A percentile compares a stretch with the other conserved stretches of the same genome.
These are phyloP conservation scores for Leucosporidium scottii DNA, from an alignment of 768 basidiomycete species.

Conservation along the genomic window DNA sequence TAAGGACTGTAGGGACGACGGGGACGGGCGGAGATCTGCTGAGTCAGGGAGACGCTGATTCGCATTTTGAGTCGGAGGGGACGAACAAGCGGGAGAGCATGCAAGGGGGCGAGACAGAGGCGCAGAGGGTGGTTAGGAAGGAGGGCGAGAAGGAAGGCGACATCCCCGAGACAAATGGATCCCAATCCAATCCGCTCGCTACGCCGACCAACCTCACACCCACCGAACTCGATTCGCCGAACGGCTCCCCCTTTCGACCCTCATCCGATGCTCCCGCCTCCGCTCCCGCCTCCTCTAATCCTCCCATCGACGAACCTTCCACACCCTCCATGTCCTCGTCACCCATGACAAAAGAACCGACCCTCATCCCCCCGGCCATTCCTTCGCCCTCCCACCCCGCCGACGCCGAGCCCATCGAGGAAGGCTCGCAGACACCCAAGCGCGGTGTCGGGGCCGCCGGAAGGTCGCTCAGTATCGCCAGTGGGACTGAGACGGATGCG, in stretches of 20 bases:
- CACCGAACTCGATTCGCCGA: too few species aligned
- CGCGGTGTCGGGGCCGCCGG: neutral
- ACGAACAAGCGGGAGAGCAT: neutral
- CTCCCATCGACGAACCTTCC: too few species aligned
- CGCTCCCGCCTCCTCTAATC: too few species aligned
- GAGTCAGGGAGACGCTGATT: neutral
- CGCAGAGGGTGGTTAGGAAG: slow-evolving; percentile 11
- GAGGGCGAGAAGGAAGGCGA: slow-evolving; percentile 7
- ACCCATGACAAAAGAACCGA: too few species aligned
- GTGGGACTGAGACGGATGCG: neutral
- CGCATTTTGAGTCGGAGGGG: neutral
- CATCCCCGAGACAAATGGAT: neutral
- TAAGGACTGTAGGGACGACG: slow-evolving; percentile 6
- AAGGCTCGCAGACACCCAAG: neutral
- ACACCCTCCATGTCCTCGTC: too few species aligned
- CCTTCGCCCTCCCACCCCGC: neutral
- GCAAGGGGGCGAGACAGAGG: slow-evolving; percentile 10
- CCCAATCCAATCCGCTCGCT: neutral
- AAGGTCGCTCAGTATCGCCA: neutral
- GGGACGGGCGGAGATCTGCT: neutral
- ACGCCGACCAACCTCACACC: too few species aligned
- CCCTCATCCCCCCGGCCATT: too few species aligned
- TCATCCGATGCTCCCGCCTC: too few species aligned
- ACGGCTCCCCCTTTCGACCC: too few species aligned
- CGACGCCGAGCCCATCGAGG: neutral